phyloP scores from a whole-genome alignment of 768 basidiomycete species.

The Amanita inopinata region DNA sequence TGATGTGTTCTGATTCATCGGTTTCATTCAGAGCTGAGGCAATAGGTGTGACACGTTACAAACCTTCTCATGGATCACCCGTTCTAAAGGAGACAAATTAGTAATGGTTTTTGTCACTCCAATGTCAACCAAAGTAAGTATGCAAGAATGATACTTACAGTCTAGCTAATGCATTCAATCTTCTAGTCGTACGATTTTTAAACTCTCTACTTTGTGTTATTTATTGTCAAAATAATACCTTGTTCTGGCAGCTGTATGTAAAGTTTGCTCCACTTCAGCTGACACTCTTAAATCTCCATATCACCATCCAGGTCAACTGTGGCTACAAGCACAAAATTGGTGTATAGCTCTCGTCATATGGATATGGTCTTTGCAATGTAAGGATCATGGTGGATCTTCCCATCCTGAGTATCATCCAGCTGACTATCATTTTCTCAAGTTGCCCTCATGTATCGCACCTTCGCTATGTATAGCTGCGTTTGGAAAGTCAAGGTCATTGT shows the following conservation, averaged over 20 bases:
- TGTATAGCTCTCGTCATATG: slow-evolving; percentile 14
- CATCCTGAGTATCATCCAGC: neutral
- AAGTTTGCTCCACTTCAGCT: no score
- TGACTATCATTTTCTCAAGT: slow-evolving; percentile 10
- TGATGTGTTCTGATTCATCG: neutral
- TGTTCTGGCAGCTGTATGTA: slow-evolving; percentile 3
- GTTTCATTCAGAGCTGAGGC: neutral
- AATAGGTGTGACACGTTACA: no score
- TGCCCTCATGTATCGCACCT: slow-evolving; percentile 18
- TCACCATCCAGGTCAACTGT: slow-evolving; percentile 16
- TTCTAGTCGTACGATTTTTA: slow-evolving; percentile 6
- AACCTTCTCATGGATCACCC: no score
- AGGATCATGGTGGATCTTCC: neutral
- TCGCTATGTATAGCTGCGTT: slow-evolving; percentile 15
- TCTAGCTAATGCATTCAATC: neutral
- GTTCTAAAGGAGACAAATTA: slow-evolving; percentile 2
- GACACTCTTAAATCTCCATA: neutral
- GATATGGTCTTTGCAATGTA: slow-evolving; percentile 20
- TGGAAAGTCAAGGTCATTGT: slow-evolving; percentile 10
- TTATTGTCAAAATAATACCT: neutral
- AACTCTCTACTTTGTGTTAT: neutral
- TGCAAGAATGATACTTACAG: neutral
- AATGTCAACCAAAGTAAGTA: slow-evolving; percentile 1
- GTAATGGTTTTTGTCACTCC: neutral
- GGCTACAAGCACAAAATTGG: slow-evolving; percentile 16